Base-by-base conservation (phyloP, 345 rosid species). In the Geranium rotundifolium region DNA sequence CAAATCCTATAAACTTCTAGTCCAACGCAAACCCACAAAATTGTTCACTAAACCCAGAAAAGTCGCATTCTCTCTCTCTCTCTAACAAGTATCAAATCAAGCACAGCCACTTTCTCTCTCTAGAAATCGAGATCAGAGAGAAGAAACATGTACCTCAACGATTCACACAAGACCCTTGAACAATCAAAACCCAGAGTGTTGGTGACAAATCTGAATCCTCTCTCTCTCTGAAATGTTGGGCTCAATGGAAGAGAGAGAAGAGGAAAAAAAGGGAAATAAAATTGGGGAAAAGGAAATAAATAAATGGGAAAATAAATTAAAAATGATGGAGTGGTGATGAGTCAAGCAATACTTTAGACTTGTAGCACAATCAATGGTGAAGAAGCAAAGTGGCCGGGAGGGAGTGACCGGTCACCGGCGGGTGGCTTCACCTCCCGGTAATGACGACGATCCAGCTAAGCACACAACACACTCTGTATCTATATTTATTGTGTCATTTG, bases 121-220 rank as follows among this genome's bases (percentile, higher is more conserved):
- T 46, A 46, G 41, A 46, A 46, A 46, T 7, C 52, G 3, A 7
- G 52, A 46, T 2, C 3, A 46, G 15, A 46, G 52, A 3, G 52
- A 46, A 46, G 52, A 46, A 46, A 46, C 52, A 10, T 46, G 8
- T 46, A 46, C 52, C 52, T 46, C 68, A 56, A 54, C 12, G 60
- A 64, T 54, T 56, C 52, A 46, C 52, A 46, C 52, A 46, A 46
- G 52, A 23, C 52, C 52, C 16, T 46, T 46, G 14, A 10, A 46
- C 10, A 46, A 46, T 46, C 16, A 46, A 23, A 23, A 46, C 52
- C 52, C 12, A 9, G 52, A 46, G 63, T 56, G 66, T 65, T 64
- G 82, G 66, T 60, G 65, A 60, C 63, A 72, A 76, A 68, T 73
- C 69, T 59, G 68, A 18, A 17, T 58, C 61, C 52, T 46, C 15